These are phyloP conservation scores for Paecilomyces formosus DNA, from an alignment of 2,329 filamentous ascomycete species.

Conservation along the genomic window DNA sequence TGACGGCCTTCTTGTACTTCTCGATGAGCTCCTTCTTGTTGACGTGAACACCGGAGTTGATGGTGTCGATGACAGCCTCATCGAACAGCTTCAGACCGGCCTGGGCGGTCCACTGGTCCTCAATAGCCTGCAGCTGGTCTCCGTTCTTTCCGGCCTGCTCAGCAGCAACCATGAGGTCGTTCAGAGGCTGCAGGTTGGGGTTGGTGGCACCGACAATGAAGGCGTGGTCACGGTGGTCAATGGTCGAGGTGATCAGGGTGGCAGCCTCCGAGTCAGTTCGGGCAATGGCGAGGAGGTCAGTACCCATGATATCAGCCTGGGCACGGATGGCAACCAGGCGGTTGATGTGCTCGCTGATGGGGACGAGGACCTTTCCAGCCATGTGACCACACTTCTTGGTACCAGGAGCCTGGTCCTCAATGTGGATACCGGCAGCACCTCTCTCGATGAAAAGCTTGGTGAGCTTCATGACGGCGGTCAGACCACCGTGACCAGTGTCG, in stretches of 20 bases:
- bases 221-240: conserved; percentile 88
- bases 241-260: conserved; percentile 92
- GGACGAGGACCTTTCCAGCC: conserved; percentile 96
- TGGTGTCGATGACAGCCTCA: conserved; percentile 77
- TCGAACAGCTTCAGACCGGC: conserved; percentile 82
- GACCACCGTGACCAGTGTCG: conserved; percentile 91
- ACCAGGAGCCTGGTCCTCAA: conserved; percentile 95
- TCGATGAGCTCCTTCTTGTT: conserved; percentile 63
- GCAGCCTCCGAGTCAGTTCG: conserved; percentile 97
- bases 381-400: conserved; percentile 99
- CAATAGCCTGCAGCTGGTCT: conserved; percentile 75
- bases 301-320: conserved; percentile 97
- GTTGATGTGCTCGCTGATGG: conserved; percentile 97
- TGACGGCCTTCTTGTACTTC: conserved; percentile 59
- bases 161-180: conserved; percentile 83
- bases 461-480: conserved; percentile 99
- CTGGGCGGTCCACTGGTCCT: conserved; percentile 76
- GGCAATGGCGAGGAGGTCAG: conserved; percentile 82
- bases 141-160: conserved; percentile 77
- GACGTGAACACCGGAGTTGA: conserved; percentile 56
- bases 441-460: conserved; percentile 97
- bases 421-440: conserved; percentile 94
- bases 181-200: conserved; percentile 71
- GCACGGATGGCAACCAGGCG: conserved; percentile 92
- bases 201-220: conserved; percentile 92